phyloP scores from a whole-genome alignment of 2,329 filamentous ascomycete genomes.

The Hymenoscyphus occultus region DNA sequence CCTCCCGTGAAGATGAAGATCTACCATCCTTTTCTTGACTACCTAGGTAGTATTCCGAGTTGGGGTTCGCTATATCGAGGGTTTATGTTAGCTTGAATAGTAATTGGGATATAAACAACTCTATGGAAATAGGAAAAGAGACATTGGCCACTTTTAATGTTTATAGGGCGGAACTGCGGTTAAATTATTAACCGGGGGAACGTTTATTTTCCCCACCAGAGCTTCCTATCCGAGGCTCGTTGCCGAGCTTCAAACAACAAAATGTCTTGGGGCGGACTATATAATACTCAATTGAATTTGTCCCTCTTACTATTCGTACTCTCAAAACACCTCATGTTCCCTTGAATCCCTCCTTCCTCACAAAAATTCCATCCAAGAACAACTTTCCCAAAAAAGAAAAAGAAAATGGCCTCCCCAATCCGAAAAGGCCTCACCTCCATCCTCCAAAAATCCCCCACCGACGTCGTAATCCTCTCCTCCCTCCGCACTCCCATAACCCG shows the following conservation, averaged over 20 bases:
- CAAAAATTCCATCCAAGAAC: background rate
- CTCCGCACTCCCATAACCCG: constrained; percentile 84
- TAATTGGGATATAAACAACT: no score
- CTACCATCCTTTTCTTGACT: no score
- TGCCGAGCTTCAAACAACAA: constrained; percentile 1
- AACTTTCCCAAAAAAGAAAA: constrained; percentile 11
- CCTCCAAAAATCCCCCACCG: constrained; percentile 73
- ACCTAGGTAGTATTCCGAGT: no score
- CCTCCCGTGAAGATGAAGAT: no score
- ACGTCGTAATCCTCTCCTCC: constrained; percentile 87
- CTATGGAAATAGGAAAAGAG: no score
- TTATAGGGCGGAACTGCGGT: background rate
- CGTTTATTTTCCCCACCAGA: background rate
- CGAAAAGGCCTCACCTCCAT: constrained; percentile 70
- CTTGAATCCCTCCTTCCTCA: background rate
- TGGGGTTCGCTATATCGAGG: background rate
- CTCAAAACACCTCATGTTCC: no score
- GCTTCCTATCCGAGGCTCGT: constrained; percentile 1
- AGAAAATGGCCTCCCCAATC: constrained; percentile 37
- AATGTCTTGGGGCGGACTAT: background rate
- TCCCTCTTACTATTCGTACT: background rate
- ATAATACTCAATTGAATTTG: constrained; percentile 3
- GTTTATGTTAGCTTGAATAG: no score
- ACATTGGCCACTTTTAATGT: no score
- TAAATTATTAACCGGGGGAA: background rate